A percentile compares a stretch with the other conserved stretches of the same genome.
Evolutionary conservation across 768 basidiomycete species (phyloP).

Genomic region (Tylopilus vinaceipallidus): DNA sequence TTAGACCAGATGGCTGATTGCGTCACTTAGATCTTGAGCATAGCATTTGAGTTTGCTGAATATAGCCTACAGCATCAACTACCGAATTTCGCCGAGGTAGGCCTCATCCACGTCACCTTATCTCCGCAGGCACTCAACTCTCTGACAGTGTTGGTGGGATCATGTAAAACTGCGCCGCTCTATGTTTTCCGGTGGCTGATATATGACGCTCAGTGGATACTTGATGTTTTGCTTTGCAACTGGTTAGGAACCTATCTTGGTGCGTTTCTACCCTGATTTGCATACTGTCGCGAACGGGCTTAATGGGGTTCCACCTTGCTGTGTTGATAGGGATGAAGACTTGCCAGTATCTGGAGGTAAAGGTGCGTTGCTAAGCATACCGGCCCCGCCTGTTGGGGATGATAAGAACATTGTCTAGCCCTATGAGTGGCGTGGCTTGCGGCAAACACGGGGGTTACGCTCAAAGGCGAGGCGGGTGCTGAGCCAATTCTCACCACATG

Average conservation of each 20-base stretch:
- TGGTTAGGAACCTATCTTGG: slow-evolving; percentile 86
- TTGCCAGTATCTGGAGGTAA: slow-evolving; percentile 85
- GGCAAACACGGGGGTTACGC: slow-evolving; percentile 72
- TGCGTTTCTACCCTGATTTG: slow-evolving; percentile 30
- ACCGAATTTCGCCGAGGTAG: slow-evolving; percentile 84
- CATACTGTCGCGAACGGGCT: slow-evolving; percentile 9
- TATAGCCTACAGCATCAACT: slow-evolving; percentile 86
- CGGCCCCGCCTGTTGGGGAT: background rate
- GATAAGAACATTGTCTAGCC: slow-evolving; percentile 44
- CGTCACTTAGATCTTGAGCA: slow-evolving; percentile 66
- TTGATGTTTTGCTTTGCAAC: slow-evolving; percentile 85
- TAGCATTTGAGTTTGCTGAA: slow-evolving; percentile 87
- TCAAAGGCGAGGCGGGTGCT: slow-evolving; percentile 78
- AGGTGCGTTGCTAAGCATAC: slow-evolving; percentile 42
- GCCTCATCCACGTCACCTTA: slow-evolving; percentile 23
- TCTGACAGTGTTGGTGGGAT: slow-evolving; percentile 84
- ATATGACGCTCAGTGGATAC: slow-evolving; percentile 59
- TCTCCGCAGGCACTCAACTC: slow-evolving; percentile 20
- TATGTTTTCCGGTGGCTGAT: slow-evolving; percentile 9
- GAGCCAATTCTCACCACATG: slow-evolving; percentile 83
- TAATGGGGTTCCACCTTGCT: slow-evolving; percentile 9
- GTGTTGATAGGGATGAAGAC: slow-evolving; percentile 70
- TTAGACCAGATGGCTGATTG: slow-evolving; percentile 6
- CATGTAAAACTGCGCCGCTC: slow-evolving; percentile 53
- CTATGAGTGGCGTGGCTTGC: slow-evolving; percentile 82